Evolutionary conservation across 2,329 filamentous ascomycete genomes (phyloP), one percentile per base, ranked within the genome.

Genomic region (Ilyonectria sp.): DNA sequence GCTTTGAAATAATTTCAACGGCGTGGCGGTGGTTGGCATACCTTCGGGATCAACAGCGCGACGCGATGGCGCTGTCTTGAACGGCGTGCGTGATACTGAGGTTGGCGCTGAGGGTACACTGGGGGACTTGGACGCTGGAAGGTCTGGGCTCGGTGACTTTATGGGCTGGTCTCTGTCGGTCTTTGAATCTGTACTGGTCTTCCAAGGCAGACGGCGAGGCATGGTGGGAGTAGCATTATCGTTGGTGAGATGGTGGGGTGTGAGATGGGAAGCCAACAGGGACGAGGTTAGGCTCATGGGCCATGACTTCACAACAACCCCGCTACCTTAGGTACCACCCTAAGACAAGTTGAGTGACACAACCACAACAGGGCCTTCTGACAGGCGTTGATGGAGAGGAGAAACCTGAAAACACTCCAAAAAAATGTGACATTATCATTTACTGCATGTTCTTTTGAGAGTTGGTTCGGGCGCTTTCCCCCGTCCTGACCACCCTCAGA

Each of bases 131-230:
- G 62, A 40, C 9, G 56, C 44, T 21, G 50, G 33, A 11, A 46
- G 40, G 4, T 35, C 55, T 31, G 71, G 64, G 10, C 54, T 73
- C 11, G 68, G 67, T 1, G 50, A 7, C 33, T 71, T 71, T 15
- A 53, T 8, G 4, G n/a, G 3, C n/a, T 71, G 60, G 19, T 59
- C 57, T 19, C 57, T 71, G 23, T 55, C 49, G 6, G 58, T 55
- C 17, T 37, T 60, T 7, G 69, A 67, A n/a, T 61, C 52, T 55
- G 56, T 52, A 15, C 63, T 53, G 60, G 75, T 80, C 63, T 85
- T 83, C 86, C 87, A 89, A 2, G 87, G 87, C 7, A 89, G 73
- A 68, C 83, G 83, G 71, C 87, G 84, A 23, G 85, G 80, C 87
- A 89, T 89, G 65, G 17, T 31, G n/a, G 31, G 53, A 10, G 47